Conservation (phyloP, 139 green algal species). For the Chlorella ohadii region DNA sequence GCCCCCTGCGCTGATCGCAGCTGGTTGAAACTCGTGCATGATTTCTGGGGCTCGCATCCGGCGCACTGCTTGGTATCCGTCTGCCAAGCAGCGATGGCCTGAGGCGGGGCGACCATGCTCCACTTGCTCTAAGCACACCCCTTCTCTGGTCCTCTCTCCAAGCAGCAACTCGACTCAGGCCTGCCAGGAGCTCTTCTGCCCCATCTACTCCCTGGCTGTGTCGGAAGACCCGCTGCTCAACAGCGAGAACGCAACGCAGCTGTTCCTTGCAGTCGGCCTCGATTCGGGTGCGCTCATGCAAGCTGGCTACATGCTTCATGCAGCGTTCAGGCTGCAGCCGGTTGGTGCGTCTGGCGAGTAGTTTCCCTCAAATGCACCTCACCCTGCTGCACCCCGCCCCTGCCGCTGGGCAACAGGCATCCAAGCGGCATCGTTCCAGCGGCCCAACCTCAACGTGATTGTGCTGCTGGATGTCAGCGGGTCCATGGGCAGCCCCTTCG, state of each 20-base stretch:
- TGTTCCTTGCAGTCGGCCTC: conserved; percentile 7
- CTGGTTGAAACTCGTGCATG: too few species aligned
- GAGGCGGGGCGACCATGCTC: too few species aligned
- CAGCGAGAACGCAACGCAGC: neutral
- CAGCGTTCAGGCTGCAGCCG: too few species aligned
- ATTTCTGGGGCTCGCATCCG: too few species aligned
- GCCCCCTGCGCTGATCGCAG: too few species aligned
- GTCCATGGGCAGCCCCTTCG: conserved; percentile 4
- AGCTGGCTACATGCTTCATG: too few species aligned
- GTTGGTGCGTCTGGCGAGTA: too few species aligned
- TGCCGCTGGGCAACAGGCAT: conserved; percentile 30
- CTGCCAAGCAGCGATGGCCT: too few species aligned
- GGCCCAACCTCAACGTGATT: conserved; percentile 32
- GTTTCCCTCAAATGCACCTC: too few species aligned
- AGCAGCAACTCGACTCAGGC: neutral
- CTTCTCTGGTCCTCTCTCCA: too few species aligned
- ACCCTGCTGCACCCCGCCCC: neutral
- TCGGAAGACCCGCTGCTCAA: conserved; percentile 25
- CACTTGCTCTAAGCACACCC: too few species aligned
- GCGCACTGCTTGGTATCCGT: too few species aligned
- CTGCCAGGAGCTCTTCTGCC: conserved; percentile 47
- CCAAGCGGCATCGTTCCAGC: neutral
- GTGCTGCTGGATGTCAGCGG: conserved; percentile 40
- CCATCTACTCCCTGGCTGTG: conserved; percentile 27
- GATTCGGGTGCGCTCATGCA: neutral